Percentiles rank a stretch among this genome's conserved stretches.
phyloP scores from a whole-genome alignment of 345 rosid species.

The Salix caprea region DNA sequence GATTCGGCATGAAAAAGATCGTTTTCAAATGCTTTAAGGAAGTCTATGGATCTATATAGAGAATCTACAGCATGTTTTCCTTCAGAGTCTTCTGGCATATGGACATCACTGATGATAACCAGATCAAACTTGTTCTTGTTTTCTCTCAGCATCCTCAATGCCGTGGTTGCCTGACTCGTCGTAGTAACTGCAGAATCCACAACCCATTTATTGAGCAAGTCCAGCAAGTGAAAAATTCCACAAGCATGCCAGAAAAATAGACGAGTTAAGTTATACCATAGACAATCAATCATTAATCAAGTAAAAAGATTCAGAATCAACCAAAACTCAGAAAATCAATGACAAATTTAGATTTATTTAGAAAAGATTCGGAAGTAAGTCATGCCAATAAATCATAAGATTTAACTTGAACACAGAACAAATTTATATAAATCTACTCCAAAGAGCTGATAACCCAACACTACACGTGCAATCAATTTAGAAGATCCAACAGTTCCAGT shows the following conservation, averaged over 20 bases:
- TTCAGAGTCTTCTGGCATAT: slow-evolving; percentile 88
- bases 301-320: no score
- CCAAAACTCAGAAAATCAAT: no score
- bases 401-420: neutral
- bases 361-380: neutral
- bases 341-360: no score
- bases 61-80: no score
- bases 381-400: slow-evolving; percentile 4
- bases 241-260: slow-evolving; percentile 1
- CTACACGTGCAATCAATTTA: slow-evolving; percentile 1
- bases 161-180: slow-evolving; percentile 51
- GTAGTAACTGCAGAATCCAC: slow-evolving; percentile 56
- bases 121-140: slow-evolving; percentile 65
- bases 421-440: neutral
- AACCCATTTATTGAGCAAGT: slow-evolving; percentile 4
- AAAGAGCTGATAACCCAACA: neutral
- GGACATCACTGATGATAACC: slow-evolving; percentile 74
- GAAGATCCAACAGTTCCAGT: slow-evolving; percentile 8
- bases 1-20: no score
- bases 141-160: slow-evolving; percentile 63
- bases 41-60: no score
- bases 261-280: slow-evolving; percentile 8
- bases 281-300: slow-evolving; percentile 1
- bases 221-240: neutral
- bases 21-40: no score